A percentile compares a stretch with the other conserved stretches of the same genome.
phyloP scores from a whole-genome alignment of 345 rosid species.

The Aquilaria yunnanensis region DNA sequence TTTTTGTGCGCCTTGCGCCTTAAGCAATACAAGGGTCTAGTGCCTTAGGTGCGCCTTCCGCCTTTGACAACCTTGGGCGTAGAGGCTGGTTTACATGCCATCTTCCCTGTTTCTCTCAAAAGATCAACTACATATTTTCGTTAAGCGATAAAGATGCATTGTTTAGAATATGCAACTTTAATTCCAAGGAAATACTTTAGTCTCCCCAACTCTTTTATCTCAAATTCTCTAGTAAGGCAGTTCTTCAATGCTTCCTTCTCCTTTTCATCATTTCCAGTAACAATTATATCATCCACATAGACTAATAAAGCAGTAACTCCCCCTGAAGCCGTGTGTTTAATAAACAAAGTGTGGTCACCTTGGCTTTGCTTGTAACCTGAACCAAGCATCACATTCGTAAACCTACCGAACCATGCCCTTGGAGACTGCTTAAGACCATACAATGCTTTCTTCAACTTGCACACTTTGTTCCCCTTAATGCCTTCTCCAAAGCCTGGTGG shows the following conservation, averaged over 20 bases:
- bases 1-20: too few species aligned
- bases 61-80: background rate
- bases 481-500: too few species aligned
- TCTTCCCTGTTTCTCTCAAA: background rate
- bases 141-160: background rate
- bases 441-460: too few species aligned
- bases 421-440: too few species aligned
- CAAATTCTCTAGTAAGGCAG: background rate
- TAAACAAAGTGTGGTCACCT: too few species aligned
- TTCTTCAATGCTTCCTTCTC: background rate
- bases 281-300: conserved; percentile 4
- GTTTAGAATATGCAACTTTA: background rate
- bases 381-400: too few species aligned
- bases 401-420: too few species aligned
- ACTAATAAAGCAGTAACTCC: background rate
- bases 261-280: background rate
- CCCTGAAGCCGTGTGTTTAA: background rate
- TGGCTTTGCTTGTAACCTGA: too few species aligned
- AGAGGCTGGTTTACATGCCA: background rate
- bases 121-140: background rate
- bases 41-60: too few species aligned
- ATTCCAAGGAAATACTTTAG: conserved; percentile 4
- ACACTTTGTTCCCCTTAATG: too few species aligned
- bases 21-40: too few species aligned
- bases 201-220: background rate